These are phyloP conservation scores for Puccinellia tenuiflora DNA, from an alignment of 176 grass and related monocot genomes.

Conservation along the genomic window DNA sequence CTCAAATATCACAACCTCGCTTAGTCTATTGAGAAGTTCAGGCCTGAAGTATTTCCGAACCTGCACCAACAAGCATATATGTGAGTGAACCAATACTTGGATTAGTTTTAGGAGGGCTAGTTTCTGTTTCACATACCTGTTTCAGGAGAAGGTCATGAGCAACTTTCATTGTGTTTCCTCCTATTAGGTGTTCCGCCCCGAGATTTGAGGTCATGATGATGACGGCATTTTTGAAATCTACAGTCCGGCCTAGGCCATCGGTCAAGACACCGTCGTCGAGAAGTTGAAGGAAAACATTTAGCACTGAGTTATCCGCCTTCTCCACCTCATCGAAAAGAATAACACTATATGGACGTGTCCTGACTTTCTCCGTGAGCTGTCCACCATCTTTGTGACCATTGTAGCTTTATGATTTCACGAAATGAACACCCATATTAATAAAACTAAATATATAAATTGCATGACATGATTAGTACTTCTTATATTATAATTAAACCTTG, in stretches of 20 bases:
- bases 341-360: conserved; percentile 26
- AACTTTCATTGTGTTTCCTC: background rate
- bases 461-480: background rate
- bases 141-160: conserved; percentile 18
- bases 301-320: conserved; percentile 29
- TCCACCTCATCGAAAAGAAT: conserved; percentile 47
- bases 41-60: conserved; percentile 38
- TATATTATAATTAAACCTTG: background rate
- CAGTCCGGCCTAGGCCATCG: conserved; percentile 23
- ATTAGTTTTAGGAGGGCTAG: background rate
- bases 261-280: conserved; percentile 36
- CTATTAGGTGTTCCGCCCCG: conserved; percentile 22
- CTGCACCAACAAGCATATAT: background rate
- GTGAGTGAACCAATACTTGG: background rate
- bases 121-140: conserved; percentile 10
- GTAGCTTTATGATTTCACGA: background rate
- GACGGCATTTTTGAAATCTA: conserved; percentile 44
- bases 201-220: conserved; percentile 47
- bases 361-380: conserved; percentile 30
- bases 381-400: conserved; percentile 27
- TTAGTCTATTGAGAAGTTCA: conserved; percentile 34
- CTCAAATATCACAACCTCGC: conserved; percentile 41
- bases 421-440: background rate
- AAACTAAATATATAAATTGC: background rate
- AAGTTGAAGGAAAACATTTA: conserved; percentile 43